Conservation (phyloP, 1,284 basidiomycete genomes). For the Tylopilus microsporus region DNA sequence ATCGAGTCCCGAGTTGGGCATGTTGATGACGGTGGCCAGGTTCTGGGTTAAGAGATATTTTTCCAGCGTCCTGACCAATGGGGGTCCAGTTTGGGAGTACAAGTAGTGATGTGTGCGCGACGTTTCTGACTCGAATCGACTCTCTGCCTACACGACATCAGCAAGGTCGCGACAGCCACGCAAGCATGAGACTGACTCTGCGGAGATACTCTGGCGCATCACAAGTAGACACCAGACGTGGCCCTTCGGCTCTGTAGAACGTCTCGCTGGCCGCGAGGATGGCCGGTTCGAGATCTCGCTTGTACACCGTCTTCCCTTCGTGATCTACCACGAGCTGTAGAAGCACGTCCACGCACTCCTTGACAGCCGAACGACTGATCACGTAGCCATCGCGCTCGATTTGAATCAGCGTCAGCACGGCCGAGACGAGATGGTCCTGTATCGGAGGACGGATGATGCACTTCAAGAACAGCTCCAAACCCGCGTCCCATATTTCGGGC, state of each 20-base stretch:
- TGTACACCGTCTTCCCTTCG: slow-evolving; percentile 68
- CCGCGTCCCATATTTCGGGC: slow-evolving; percentile 79
- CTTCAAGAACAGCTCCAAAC: slow-evolving; percentile 79
- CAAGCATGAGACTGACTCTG: slow-evolving; percentile 50
- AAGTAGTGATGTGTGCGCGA: slow-evolving; percentile 89
- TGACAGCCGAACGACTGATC: slow-evolving; percentile 88
- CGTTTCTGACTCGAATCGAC: slow-evolving; percentile 80
- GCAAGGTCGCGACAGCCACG: slow-evolving; percentile 1
- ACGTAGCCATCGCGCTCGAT: slow-evolving; percentile 89
- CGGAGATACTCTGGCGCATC: slow-evolving; percentile 82
- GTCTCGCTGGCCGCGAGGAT: slow-evolving; percentile 73
- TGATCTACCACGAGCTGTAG: slow-evolving; percentile 57
- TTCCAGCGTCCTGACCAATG: slow-evolving; percentile 76
- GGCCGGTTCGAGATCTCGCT: slow-evolving; percentile 79
- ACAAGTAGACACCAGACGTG: slow-evolving; percentile 64
- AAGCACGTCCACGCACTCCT: slow-evolving; percentile 87
- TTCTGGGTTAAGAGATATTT: slow-evolving; percentile 76
- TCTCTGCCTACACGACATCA: slow-evolving; percentile 64
- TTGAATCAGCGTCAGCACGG: slow-evolving; percentile 82
- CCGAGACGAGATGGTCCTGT: slow-evolving; percentile 75
- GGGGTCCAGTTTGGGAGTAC: slow-evolving; percentile 65
- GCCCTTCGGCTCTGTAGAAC: slow-evolving; percentile 81
- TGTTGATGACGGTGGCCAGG: slow-evolving; percentile 68
- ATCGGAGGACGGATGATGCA: slow-evolving; percentile 84
- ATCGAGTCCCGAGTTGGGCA: slow-evolving; percentile 84